Evolutionary conservation across 768 basidiomycete species (phyloP).

Genomic region (Lactarius sanguifluus): DNA sequence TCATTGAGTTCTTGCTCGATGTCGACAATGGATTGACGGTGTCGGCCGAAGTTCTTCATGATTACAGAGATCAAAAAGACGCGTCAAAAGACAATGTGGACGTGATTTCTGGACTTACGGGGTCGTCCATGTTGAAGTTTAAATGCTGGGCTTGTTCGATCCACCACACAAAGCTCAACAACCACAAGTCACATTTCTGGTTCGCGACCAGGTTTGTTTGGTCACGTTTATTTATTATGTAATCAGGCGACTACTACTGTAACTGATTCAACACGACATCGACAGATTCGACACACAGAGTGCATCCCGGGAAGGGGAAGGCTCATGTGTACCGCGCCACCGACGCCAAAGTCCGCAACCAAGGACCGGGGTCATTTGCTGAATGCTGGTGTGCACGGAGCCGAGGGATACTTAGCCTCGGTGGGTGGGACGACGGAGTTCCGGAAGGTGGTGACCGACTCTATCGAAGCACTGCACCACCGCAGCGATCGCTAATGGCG

Average conservation of each 20-base stretch:
- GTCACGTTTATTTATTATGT: slow-evolving; percentile 5
- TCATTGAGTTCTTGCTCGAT: slow-evolving; percentile 67
- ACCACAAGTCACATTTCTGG: background rate
- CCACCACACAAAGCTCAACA: slow-evolving; percentile 8
- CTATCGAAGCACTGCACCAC: background rate
- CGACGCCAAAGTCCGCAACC: background rate
- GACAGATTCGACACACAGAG: background rate
- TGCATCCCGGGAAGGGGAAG: background rate
- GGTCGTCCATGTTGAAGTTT: slow-evolving; percentile 20
- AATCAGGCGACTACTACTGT: background rate
- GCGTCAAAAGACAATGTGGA: background rate
- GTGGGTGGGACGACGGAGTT: background rate
- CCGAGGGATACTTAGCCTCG: background rate
- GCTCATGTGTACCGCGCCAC: background rate
- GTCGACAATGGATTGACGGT: slow-evolving; percentile 67
- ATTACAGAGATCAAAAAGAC: slow-evolving; percentile 2
- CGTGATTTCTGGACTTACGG: slow-evolving; percentile 11
- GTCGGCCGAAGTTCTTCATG: slow-evolving; percentile 47
- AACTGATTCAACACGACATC: background rate
- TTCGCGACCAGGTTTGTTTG: slow-evolving; percentile 11
- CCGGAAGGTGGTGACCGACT: background rate
- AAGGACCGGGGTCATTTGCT: slow-evolving; percentile 6
- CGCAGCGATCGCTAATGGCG: background rate
- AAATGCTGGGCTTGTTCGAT: background rate
- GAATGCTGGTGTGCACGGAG: background rate